Evolutionary conservation across 1,139 yeast species (phyloP).

Genomic region (Sugiyamaella japonica): DNA sequence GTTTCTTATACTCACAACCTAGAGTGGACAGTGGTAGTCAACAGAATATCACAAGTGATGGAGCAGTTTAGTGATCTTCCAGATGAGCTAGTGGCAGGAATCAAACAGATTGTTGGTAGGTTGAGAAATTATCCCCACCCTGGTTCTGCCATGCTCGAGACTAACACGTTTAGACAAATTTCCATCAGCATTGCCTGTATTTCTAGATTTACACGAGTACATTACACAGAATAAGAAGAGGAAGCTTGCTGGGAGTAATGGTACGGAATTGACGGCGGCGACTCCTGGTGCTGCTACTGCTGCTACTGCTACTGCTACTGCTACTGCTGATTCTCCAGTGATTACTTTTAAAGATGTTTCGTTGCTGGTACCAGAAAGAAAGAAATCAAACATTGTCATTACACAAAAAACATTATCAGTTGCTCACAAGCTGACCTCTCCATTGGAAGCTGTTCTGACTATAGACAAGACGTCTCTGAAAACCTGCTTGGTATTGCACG

Average conservation of each 20-base stretch:
- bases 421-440: constrained; percentile 16
- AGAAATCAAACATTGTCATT: constrained; percentile 32
- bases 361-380: constrained; percentile 35
- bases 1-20: no score
- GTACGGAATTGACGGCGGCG: neutral
- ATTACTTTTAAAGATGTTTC: constrained; percentile 29
- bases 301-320: neutral
- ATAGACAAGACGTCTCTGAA: constrained; percentile 14
- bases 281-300: neutral
- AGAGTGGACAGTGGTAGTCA: no score
- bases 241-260: constrained; percentile 3
- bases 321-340: constrained; percentile 2
- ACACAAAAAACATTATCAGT: constrained; percentile 17
- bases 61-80: constrained; percentile 13
- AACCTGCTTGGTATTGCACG: constrained; percentile 31
- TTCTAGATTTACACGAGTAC: constrained; percentile 6
- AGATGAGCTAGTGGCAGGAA: constrained; percentile 11
- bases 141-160: neutral
- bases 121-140: neutral
- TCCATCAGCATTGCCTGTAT: constrained; percentile 15
- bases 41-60: no score
- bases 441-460: constrained; percentile 15
- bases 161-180: constrained; percentile 6
- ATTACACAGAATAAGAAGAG: constrained; percentile 14
- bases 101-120: constrained; percentile 16